Evolutionary conservation across 2,329 filamentous ascomycete species (phyloP).

Genomic region (Colletotrichum tamarilloi): DNA sequence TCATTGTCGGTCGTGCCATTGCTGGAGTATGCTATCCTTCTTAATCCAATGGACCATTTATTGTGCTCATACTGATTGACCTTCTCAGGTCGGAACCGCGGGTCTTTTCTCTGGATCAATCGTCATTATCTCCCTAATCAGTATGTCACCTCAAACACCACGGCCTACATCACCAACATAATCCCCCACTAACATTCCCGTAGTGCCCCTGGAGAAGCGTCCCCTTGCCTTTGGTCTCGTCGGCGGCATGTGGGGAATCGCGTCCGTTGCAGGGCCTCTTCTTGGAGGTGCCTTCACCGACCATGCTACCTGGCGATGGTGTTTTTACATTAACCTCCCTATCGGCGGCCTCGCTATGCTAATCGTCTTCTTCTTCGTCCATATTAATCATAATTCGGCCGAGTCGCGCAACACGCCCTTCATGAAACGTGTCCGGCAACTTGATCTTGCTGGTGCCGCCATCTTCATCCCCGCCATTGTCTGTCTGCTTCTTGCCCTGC

Average conservation of each 20-base stretch:
- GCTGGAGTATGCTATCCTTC: conserved; percentile 47
- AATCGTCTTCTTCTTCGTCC: conserved; percentile 56
- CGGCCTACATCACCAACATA: too few species aligned
- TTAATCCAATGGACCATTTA: too few species aligned
- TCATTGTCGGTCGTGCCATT: conserved; percentile 64
- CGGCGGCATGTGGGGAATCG: conserved; percentile 67
- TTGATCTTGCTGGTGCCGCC: conserved; percentile 66
- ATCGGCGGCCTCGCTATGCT: conserved; percentile 59
- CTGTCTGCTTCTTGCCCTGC: conserved; percentile 64
- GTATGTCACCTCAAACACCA: too few species aligned
- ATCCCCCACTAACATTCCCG: conserved; percentile 38
- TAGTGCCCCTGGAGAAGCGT: conserved; percentile 63
- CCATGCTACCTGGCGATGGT: conserved; percentile 63
- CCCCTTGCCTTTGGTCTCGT: conserved; percentile 66
- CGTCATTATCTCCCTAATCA: conserved; percentile 46
- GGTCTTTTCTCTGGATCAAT: conserved; percentile 64
- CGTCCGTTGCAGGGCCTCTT: conserved; percentile 61
- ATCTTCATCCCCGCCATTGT: conserved; percentile 64
- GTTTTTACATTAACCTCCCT: conserved; percentile 59
- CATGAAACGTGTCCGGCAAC: conserved; percentile 51
- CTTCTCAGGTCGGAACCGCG: conserved; percentile 54
- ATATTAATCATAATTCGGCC: too few species aligned
- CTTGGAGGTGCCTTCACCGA: conserved; percentile 63
- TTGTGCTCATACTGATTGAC: too few species aligned
- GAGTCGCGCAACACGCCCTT: conserved; percentile 45